Percentiles rank a stretch among this genome's conserved stretches.
Conservation (phyloP, 1,284 basidiomycete genomes). For the Neonothopanus nambi region DNA sequence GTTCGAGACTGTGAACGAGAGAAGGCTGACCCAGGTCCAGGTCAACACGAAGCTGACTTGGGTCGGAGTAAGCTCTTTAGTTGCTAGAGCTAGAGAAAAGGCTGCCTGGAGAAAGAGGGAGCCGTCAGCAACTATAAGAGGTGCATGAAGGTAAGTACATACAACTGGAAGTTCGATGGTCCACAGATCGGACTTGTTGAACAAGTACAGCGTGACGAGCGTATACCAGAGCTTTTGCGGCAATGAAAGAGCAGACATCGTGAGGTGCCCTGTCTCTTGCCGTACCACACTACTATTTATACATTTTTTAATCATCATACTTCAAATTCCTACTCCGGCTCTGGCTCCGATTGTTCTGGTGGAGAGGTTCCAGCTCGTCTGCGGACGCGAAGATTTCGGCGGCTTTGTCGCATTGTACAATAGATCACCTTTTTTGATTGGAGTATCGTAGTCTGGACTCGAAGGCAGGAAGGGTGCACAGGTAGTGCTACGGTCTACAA, state of each 20-base stretch:
- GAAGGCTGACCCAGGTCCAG: conserved; percentile 10
- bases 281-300: too few species aligned
- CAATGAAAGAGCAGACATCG: background rate
- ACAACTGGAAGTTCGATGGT: conserved; percentile 11
- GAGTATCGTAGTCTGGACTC: too few species aligned
- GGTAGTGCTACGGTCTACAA: too few species aligned
- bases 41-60: conserved; percentile 1
- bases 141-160: background rate
- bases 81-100: conserved; percentile 4
- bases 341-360: too few species aligned
- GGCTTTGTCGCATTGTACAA: too few species aligned
- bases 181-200: conserved; percentile 15
- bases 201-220: conserved; percentile 4
- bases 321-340: too few species aligned
- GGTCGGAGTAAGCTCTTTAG: background rate
- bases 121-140: background rate
- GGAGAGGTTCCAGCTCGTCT: too few species aligned
- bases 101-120: background rate
- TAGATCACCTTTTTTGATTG: too few species aligned
- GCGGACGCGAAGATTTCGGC: too few species aligned
- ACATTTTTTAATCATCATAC: too few species aligned
- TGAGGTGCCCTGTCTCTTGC: too few species aligned
- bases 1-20: conserved; percentile 11
- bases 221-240: conserved; percentile 1
- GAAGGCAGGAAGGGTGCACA: too few species aligned